Evolutionary conservation across 106 monocot genomes (phyloP).

Genomic region (Dactylorhiza incarnata): DNA sequence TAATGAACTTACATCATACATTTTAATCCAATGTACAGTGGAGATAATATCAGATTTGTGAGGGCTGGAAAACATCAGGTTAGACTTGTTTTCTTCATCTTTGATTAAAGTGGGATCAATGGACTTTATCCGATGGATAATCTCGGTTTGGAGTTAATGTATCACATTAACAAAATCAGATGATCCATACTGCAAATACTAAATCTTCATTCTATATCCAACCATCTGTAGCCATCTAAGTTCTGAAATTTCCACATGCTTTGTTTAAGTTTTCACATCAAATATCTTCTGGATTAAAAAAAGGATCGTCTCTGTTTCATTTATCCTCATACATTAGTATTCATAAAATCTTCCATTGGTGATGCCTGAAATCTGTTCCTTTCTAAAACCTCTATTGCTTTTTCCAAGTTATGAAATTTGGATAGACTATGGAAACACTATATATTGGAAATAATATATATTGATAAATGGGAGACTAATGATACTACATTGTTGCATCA

Average conservation of each 20-base stretch:
- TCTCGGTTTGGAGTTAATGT: neutral
- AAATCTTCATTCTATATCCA: neutral
- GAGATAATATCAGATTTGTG: constrained; percentile 79
- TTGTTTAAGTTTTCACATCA: neutral
- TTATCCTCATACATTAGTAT: neutral
- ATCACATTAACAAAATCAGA: neutral
- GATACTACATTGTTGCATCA: neutral
- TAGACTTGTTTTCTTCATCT: constrained; percentile 8
- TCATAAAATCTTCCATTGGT: neutral
- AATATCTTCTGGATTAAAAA: neutral
- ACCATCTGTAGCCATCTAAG: neutral
- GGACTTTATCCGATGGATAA: neutral
- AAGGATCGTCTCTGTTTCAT: neutral
- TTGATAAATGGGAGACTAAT: neutral
- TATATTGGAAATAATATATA: neutral
- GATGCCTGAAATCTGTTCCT: neutral
- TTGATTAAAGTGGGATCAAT: neutral
- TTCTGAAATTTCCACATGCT: neutral
- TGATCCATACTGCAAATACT: neutral
- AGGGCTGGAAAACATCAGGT: constrained; percentile 98
- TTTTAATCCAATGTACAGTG: constrained; percentile 37
- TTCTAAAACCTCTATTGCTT: neutral
- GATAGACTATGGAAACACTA: neutral
- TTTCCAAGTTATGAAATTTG: neutral
- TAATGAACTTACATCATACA: constrained; percentile 2